Base-by-base conservation (phyloP, 75 land plant genomes). In the Pseudotsuga menziesii region DNA sequence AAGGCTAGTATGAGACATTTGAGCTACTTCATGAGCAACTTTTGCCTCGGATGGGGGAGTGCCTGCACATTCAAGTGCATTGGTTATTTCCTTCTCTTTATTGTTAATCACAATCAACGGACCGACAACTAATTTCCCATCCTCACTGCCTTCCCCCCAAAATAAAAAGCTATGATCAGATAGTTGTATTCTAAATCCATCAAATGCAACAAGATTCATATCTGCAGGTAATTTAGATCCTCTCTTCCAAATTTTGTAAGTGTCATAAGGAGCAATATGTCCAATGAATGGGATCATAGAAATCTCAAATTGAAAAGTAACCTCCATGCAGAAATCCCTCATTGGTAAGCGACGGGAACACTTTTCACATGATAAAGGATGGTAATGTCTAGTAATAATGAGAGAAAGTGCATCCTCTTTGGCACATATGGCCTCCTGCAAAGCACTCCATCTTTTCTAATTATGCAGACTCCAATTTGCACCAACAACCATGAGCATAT, bases 281-380 rank as follows among this genome's bases (percentile, higher is more conserved):
- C n/a, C n/a, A n/a, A n/a, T n/a, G n/a, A n/a, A n/a, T 1, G 84
- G 86, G 36, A 85, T 85, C n/a, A 85, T 84, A 36, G 86, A 85
- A 77, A 84, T 85, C 86, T 85, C 86, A 58, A 85, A 85, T 32
- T 85, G 78, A 44, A 85, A 85, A 55, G 76, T 78, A 32, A 85
- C 58, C 76, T 85, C 86, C 86, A 85, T 81, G n/a, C n/a, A n/a
- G n/a, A n/a, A n/a, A n/a, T n/a, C n/a, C n/a, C n/a, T n/a, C n/a
- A n/a, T n/a, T n/a, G n/a, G n/a, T n/a, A n/a, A n/a, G n/a, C n/a
- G n/a, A n/a, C n/a, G 71, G 48, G 81, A 81, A 81, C 83, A 81
- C 17, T 81, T 81, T 3, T 73, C 83, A 81, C 83, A 81, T 29
- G 83, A 81, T 54, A 81, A 62, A 57, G 83, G 83, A 29, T 81